Percentiles rank a stretch among this genome's conserved stretches.
Evolutionary conservation across 257 asterid genomes (phyloP).

Genomic region (Rehmannia glutinosa): DNA sequence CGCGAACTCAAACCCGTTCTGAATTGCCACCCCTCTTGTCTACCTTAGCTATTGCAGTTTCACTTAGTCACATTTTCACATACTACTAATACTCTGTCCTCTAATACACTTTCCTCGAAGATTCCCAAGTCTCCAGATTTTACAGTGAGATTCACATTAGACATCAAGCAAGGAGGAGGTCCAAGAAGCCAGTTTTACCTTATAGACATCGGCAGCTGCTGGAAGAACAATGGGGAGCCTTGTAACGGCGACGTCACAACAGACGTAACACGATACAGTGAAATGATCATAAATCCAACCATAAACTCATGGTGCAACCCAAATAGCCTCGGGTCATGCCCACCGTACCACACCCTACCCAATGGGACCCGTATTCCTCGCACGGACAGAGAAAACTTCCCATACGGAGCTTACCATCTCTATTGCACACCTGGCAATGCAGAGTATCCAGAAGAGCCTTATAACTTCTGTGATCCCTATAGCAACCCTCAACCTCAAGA

Average conservation of each 20-base stretch:
- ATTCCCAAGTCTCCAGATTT: slow-evolving; percentile 82
- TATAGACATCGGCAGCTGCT: slow-evolving; percentile 90
- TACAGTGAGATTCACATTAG: slow-evolving; percentile 61
- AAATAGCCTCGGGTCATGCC: slow-evolving; percentile 41
- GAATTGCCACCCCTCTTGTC: no score
- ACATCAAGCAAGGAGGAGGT: slow-evolving; percentile 67
- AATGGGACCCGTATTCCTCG: slow-evolving; percentile 61
- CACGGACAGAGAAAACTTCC: slow-evolving; percentile 36
- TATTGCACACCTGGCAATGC: slow-evolving; percentile 72
- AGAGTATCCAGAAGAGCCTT: slow-evolving; percentile 39
- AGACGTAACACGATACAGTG: slow-evolving; percentile 79
- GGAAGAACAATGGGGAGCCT: slow-evolving; percentile 78
- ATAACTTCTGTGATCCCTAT: slow-evolving; percentile 56
- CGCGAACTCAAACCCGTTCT: no score
- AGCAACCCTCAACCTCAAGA: slow-evolving; percentile 91
- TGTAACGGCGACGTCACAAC: slow-evolving; percentile 77
- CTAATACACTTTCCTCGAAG: slow-evolving; percentile 7
- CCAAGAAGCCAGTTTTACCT: slow-evolving; percentile 70
- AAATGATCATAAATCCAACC: slow-evolving; percentile 71
- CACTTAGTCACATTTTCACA: no score
- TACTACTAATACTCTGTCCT: no score
- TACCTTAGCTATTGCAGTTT: no score
- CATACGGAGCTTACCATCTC: slow-evolving; percentile 71
- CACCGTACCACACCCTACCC: slow-evolving; percentile 71
- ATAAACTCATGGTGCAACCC: slow-evolving; percentile 61